Evolutionary conservation across 2,329 filamentous ascomycete genomes (phyloP).

Genomic region (Claviceps sp.): DNA sequence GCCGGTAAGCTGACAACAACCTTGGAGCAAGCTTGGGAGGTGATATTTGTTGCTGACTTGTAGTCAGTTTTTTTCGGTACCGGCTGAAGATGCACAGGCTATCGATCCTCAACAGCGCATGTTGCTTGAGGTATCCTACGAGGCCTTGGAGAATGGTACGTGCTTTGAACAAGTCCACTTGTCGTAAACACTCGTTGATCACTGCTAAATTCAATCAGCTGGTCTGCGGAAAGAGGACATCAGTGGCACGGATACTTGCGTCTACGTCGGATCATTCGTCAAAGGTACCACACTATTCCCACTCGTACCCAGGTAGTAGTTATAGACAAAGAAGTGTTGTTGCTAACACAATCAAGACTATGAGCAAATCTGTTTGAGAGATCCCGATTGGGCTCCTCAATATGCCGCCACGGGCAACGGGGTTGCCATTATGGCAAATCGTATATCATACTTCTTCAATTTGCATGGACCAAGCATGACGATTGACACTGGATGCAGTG

Average conservation of each 20-base stretch:
- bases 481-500: slow-evolving; percentile 46
- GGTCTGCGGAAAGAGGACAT: slow-evolving; percentile 30
- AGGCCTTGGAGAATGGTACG: slow-evolving; percentile 36
- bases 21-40: not conserved
- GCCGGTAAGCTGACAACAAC: slow-evolving; percentile 20
- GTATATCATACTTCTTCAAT: slow-evolving; percentile 42
- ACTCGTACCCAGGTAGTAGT: not conserved
- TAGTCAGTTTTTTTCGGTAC: slow-evolving; percentile 35
- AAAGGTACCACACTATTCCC: slow-evolving; percentile 23
- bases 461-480: slow-evolving; percentile 42
- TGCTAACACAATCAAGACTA: slow-evolving; percentile 24
- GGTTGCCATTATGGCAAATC: slow-evolving; percentile 40
- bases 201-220: slow-evolving; percentile 16
- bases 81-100: slow-evolving; percentile 35
- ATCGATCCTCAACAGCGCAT: slow-evolving; percentile 42
- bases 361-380: slow-evolving; percentile 34
- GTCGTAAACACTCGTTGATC: not conserved
- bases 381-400: slow-evolving; percentile 34
- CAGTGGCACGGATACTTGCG: slow-evolving; percentile 29
- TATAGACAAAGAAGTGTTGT: not conserved
- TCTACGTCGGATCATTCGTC: slow-evolving; percentile 38
- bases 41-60: not conserved
- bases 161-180: not conserved
- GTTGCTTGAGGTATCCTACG: slow-evolving; percentile 36
- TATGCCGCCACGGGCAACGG: slow-evolving; percentile 41